Evolutionary conservation across 1,284 basidiomycete genomes (phyloP), one percentile per base, ranked within the genome.

Genomic region (Puccinia novopanici): DNA sequence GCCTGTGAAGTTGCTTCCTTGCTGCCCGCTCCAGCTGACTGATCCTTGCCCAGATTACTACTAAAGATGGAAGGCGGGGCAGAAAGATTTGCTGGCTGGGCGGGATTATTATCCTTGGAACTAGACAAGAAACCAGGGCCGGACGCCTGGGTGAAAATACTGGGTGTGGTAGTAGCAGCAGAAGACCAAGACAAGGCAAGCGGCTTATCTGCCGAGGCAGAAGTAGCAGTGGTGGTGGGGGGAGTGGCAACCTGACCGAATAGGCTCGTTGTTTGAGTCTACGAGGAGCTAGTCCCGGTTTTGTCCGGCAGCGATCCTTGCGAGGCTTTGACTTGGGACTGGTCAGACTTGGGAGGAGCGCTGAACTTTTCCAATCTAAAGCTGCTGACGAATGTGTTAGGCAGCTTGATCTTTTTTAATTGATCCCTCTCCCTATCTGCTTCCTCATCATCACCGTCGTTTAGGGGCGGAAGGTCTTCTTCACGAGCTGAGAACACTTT

Each of bases 401-500:
- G 75, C 10, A 77, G 34, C 52, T 77, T 77, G 45, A 77, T 77
- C 61, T 77, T 77, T 27, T 77, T 77, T 42, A 84, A 75, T 27
- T 72, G 73, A 70, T 82, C 82, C 13, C 74, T 76, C 15, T 81
- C 82, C 72, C 81, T n/a, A 61, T 81, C 73, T 55, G 81, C 81
- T 79, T 83, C 82, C 48, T 76, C 75, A 22, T 83, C 75, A n/a
- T 81, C 83, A 10, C 65, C 78, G 22, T 82, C 83, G 52, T 83
- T 82, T 34, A 83, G 71, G 0, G 82, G 81, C 0, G 83, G 83
- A 3, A 84, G 59, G 30, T 84, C 83, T 67, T 84, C 83, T 73
- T 84, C 83, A 15, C 82, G 67, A 22, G 83, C 83, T 17, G 80
- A 81, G 42, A 84, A 84, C 12, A 83, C 83, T 52, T 82, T 82